These are phyloP conservation scores for Psilocybe cyanescens DNA, from an alignment of 768 basidiomycete genomes.

Conservation along the genomic window DNA sequence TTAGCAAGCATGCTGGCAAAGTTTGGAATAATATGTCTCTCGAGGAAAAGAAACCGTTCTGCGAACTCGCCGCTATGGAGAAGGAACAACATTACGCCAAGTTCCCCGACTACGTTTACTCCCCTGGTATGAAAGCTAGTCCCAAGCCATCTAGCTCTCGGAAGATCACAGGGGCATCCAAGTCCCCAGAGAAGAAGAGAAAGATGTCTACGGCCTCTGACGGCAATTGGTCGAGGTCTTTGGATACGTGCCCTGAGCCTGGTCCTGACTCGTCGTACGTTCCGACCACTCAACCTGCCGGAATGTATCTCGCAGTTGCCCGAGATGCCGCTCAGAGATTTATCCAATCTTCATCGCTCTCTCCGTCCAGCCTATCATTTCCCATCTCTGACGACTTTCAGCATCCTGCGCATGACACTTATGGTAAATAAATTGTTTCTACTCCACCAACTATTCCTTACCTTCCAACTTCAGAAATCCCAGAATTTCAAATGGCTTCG, in stretches of 20 bases:
- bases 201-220: not conserved
- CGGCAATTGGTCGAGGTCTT: not conserved
- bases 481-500: slow-evolving; percentile 22
- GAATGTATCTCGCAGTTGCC: slow-evolving; percentile 13
- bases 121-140: slow-evolving; percentile 19
- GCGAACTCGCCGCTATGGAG: slow-evolving; percentile 25
- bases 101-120: slow-evolving; percentile 33
- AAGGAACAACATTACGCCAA: slow-evolving; percentile 28
- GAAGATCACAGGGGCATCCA: not conserved
- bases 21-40: slow-evolving; percentile 29
- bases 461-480: slow-evolving; percentile 27
- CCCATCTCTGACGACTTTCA: not conserved
- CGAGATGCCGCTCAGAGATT: not conserved
- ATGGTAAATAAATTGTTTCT: not conserved
- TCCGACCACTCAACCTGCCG: not conserved
- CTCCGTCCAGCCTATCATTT: not conserved
- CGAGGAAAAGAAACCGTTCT: slow-evolving; percentile 22
- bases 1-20: slow-evolving; percentile 35
- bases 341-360: not conserved
- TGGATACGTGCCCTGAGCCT: slow-evolving; percentile 2
- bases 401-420: no score
- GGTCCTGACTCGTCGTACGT: not conserved
- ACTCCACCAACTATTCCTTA: slow-evolving; percentile 2
- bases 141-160: not conserved
- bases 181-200: slow-evolving; percentile 1